Evolutionary conservation across 2,329 filamentous ascomycete genomes (phyloP), one percentile per base, ranked within the genome.

Genomic region (Biscogniauxia marginata): DNA sequence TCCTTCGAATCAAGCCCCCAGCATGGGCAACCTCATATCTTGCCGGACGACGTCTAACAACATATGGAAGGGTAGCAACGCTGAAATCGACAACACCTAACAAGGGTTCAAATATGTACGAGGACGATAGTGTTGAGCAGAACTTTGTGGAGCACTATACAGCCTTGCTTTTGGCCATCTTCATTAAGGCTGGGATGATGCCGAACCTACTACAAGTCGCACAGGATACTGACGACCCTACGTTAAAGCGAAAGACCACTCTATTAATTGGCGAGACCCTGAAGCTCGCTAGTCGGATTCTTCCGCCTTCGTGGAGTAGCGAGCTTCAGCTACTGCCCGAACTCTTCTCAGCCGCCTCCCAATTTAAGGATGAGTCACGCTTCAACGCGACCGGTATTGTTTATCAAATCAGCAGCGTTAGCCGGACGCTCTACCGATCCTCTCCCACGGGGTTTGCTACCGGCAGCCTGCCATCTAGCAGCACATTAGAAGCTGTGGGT

Each of bases 391-490:
- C 91, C 7, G 88, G 91, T 7, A 96, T 96, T 18, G 91, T 99
- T 11, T 99, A 98, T 68, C 95, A 98, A 70, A 96, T 99, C 53
- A 96, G 96, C 75, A 97, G 93, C 70, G 92, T 99, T 63, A 99
- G 93, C 71, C 86, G 91, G 60, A 98, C 93, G 0, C 77, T 99
- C 13, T 96, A 96, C 69, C 84, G 92, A 55, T 96, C 91, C 49
- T 84, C 85, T 5, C 81, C 83, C 1, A 77, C 81, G 0, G 73
- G 77, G 6, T 74, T 73, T 54, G 61, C 70, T 1, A 64, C 72
- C 2, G 72, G 71, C 2, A 63, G 68, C 7, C 61, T 80, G 11
- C 73, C 77, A 1, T 75, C 75, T 5, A 76, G 73, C 54, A 76
- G 76, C 58, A 78, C 75, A 61, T 69, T 79, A 61, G 75, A 76